Evolutionary conservation across 139 green algal genomes (phyloP).

Genomic region (Micractinium sp.): DNA sequence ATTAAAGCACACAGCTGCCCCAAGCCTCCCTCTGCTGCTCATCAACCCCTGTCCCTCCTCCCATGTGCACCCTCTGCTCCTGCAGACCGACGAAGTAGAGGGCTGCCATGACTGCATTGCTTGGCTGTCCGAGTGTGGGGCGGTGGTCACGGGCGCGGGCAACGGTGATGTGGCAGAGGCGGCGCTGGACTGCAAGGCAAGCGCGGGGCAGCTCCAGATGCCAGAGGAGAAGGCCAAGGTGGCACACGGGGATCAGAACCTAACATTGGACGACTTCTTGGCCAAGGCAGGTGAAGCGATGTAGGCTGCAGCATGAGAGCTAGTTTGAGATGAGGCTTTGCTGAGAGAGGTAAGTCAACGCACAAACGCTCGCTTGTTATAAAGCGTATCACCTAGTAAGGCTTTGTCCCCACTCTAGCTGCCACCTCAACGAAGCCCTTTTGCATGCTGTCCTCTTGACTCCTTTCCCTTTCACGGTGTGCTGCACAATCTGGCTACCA

Average conservation of each 20-base stretch:
- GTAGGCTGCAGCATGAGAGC: too few relatives aligned
- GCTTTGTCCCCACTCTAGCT: background rate
- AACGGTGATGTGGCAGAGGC: background rate
- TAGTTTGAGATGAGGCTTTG: background rate
- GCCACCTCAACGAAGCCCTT: too few relatives aligned
- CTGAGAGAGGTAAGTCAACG: background rate
- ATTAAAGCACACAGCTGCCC: too few relatives aligned
- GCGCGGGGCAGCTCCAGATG: slow-evolving; percentile 25
- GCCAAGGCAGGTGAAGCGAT: background rate
- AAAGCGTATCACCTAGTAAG: background rate
- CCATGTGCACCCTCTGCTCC: background rate
- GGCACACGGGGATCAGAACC: slow-evolving; percentile 75
- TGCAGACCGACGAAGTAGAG: background rate
- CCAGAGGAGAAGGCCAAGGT: slow-evolving; percentile 46
- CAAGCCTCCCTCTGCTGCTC: background rate
- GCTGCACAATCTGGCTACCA: too few relatives aligned
- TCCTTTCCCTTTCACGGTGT: too few relatives aligned
- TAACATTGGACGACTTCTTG: slow-evolving; percentile 82
- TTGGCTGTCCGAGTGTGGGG: slow-evolving; percentile 46
- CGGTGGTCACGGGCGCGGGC: slow-evolving; percentile 8
- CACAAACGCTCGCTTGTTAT: too few relatives aligned
- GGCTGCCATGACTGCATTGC: slow-evolving; percentile 18
- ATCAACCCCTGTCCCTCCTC: background rate
- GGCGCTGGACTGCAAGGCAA: slow-evolving; percentile 41
- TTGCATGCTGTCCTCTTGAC: too few relatives aligned